Base-by-base conservation (phyloP, 148 eudicot species). In the Drosera capensis region DNA sequence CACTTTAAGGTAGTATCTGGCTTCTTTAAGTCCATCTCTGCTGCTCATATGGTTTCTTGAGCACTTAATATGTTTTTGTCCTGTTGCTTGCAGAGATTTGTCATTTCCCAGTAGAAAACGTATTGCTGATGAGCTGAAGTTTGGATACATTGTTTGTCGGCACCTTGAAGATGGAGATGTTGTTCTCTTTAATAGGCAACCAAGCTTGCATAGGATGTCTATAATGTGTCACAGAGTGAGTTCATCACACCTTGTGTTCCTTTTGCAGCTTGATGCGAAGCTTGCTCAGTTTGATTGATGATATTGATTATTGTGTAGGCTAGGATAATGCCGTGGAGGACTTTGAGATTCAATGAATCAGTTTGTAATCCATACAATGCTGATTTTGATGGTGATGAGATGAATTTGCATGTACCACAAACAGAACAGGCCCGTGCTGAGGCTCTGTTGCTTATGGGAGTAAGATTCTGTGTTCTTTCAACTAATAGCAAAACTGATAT, bases 361-460 rank as follows among this genome's bases (percentile, higher is more conserved):
- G 99, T 92, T 57, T 92, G 99, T 67, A 85, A 92, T 52, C 99
- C 99, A 3, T 92, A 92, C 59, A 92, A 92, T 70, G 99, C 99
- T 49, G 99, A 92, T 73, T 92, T 92, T 76, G 99, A 92, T 58
- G 95, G 95, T 46, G 99, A 92, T 76, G 99, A 85, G 77, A 92
- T 92, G 99, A 92, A 85, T 60, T 54, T 85, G 88, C 99, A 92
- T 74, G 99, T 92, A 35, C 99, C 99, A 18, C 95, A 92, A 65
- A 80, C 99, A 19, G 88, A 85, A 70, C 95, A 90, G 76, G 95
- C 95, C 29, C 78, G 99, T 16, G 67, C 94, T 0, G 95, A 85
- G 70, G 95, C 95, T 49, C 65, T 92, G 40, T 65, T 74, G 71
- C 57, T 92, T 55, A 92, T 92, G 99, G 99, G 99, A 93, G 99